Percentiles rank a stretch among this genome's conserved stretches.
These are phyloP conservation scores for Agrocybe pediades DNA, from an alignment of 768 basidiomycete genomes.

Conservation along the genomic window DNA sequence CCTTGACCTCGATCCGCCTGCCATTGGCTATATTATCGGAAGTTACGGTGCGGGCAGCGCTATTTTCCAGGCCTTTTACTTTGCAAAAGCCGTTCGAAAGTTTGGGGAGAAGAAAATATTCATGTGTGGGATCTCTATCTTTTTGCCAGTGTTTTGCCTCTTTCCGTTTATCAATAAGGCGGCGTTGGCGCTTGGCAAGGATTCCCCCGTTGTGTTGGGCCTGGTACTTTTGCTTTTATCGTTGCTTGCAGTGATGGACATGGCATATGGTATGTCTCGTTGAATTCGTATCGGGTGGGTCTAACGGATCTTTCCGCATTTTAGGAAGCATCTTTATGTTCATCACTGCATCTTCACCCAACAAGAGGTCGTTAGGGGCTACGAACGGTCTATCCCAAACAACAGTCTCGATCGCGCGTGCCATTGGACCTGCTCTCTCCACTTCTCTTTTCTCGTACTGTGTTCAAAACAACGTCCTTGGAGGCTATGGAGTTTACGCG, in stretches of 20 bases:
- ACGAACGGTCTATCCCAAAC: constrained; percentile 53
- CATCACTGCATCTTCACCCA: constrained; percentile 50
- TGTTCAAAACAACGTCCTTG: constrained; percentile 44
- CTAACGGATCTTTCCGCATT: neutral
- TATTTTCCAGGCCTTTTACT: constrained; percentile 41
- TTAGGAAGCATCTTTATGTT: constrained; percentile 53
- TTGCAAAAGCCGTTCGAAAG: constrained; percentile 38
- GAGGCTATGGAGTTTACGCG: constrained; percentile 49
- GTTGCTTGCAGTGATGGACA: constrained; percentile 41
- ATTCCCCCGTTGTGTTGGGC: constrained; percentile 38
- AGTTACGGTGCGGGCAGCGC: constrained; percentile 43
- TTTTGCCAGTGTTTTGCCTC: constrained; percentile 38
- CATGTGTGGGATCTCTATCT: constrained; percentile 33
- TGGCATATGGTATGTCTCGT: constrained; percentile 42
- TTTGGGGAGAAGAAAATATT: constrained; percentile 48
- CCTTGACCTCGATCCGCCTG: constrained; percentile 57
- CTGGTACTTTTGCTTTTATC: constrained; percentile 31
- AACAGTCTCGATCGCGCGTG: constrained; percentile 43
- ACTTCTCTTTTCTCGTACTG: constrained; percentile 59
- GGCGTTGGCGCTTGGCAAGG: constrained; percentile 35
- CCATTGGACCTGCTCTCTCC: constrained; percentile 48
- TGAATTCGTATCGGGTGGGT: neutral
- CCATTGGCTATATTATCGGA: constrained; percentile 61
- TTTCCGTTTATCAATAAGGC: constrained; percentile 50
- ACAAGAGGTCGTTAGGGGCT: constrained; percentile 49